Percentiles rank a stretch among this genome's conserved stretches.
Conservation (phyloP, 805 yeast genomes). For the Sugiyamaella smithiae region DNA sequence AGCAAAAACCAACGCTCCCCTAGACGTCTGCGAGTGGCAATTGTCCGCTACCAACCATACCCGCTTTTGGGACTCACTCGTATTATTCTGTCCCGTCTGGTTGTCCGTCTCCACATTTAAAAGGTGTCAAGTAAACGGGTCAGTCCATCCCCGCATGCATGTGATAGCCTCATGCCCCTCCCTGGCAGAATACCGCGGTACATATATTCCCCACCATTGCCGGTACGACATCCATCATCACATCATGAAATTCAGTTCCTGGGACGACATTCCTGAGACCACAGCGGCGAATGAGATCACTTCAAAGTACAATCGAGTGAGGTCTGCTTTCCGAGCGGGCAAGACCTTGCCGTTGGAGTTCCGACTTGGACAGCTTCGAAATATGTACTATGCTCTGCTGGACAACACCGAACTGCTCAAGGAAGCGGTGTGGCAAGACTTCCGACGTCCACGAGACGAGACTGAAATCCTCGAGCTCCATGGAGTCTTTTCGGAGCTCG, state of each 20-base stretch:
- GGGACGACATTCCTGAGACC: slow-evolving; percentile 19
- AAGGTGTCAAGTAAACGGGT: too few relatives aligned
- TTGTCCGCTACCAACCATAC: too few relatives aligned
- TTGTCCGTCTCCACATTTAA: too few relatives aligned
- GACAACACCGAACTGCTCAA: slow-evolving; percentile 56
- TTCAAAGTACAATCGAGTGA: slow-evolving; percentile 42
- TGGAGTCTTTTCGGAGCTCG: slow-evolving; percentile 52
- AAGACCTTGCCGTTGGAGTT: slow-evolving; percentile 51
- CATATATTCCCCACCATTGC: background rate
- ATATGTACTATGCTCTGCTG: slow-evolving; percentile 59
- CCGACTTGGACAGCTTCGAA: slow-evolving; percentile 62
- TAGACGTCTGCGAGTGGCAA: too few relatives aligned
- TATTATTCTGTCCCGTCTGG: too few relatives aligned
- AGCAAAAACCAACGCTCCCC: too few relatives aligned
- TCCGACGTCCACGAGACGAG: slow-evolving; percentile 63
- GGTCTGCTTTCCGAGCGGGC: slow-evolving; percentile 42
- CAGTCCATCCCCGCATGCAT: too few relatives aligned
- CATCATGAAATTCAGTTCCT: slow-evolving; percentile 5
- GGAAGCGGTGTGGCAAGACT: slow-evolving; percentile 62
- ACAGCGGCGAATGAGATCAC: slow-evolving; percentile 53
- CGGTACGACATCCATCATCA: background rate
- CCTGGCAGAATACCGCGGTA: too few relatives aligned
- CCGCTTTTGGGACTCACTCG: too few relatives aligned
- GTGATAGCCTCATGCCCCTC: slow-evolving; percentile 7
- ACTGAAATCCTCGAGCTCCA: slow-evolving; percentile 57